phyloP scores from a whole-genome alignment of 495 filamentous ascomycete species.

The Annulohypoxylon nitens region DNA sequence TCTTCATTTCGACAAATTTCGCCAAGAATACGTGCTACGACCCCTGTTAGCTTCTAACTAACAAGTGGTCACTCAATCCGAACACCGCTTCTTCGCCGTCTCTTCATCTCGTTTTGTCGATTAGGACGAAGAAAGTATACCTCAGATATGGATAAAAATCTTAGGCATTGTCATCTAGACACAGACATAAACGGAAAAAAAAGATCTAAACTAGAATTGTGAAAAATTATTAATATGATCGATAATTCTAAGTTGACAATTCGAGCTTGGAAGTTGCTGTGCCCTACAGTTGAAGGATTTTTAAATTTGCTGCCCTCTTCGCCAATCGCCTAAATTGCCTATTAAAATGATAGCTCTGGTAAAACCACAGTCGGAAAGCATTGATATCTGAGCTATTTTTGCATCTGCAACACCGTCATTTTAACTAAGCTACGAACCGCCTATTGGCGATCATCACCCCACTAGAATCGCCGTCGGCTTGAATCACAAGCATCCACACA shows the following conservation, averaged over 20 bases:
- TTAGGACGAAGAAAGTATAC: not conserved
- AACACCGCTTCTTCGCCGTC: slow-evolving; percentile 27
- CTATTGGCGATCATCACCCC: slow-evolving; percentile 35
- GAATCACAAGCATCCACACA: slow-evolving; percentile 22
- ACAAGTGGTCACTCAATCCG: slow-evolving; percentile 3
- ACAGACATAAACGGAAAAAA: not conserved
- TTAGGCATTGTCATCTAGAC: not conserved
- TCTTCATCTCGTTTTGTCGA: slow-evolving; percentile 1
- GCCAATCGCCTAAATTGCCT: slow-evolving; percentile 30
- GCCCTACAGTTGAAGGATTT: slow-evolving; percentile 28
- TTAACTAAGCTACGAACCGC: slow-evolving; percentile 23
- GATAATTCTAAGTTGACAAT: not conserved
- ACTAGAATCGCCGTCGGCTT: slow-evolving; percentile 18
- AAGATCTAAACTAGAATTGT: not conserved
- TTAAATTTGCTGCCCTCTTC: slow-evolving; percentile 27
- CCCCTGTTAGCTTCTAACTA: slow-evolving; percentile 31
- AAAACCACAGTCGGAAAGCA: slow-evolving; percentile 10
- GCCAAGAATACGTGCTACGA: slow-evolving; percentile 43
- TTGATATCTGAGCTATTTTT: slow-evolving; percentile 7
- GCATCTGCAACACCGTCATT: slow-evolving; percentile 19
- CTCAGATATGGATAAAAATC: not conserved
- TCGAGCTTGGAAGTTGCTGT: not conserved
- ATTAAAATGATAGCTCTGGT: slow-evolving; percentile 10
- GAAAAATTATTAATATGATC: not conserved
- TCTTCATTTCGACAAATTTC: slow-evolving; percentile 32